phyloP scores from a whole-genome alignment of 2,329 filamentous ascomycete species.

The Colletotrichum salicis region DNA sequence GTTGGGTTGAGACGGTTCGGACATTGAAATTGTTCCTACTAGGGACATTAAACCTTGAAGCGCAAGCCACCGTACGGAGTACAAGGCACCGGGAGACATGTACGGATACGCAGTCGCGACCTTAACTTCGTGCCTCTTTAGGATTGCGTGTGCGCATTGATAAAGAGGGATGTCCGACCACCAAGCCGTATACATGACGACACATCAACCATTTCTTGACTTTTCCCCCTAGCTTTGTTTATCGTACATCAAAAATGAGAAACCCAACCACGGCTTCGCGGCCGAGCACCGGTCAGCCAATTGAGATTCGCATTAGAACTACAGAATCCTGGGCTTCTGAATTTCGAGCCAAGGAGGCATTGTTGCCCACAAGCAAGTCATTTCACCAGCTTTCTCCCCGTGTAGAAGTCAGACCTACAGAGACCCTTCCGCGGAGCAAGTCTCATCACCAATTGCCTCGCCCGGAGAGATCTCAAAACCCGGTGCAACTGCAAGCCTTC shows the following conservation, averaged over 20 bases:
- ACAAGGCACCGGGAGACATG: not conserved
- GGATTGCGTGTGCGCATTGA: not conserved
- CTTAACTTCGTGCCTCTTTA: not conserved
- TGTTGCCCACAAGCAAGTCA: not conserved
- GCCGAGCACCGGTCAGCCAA: not conserved
- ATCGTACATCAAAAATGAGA: slow-evolving; percentile 9
- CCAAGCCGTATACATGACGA: not conserved
- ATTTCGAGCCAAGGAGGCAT: not conserved
- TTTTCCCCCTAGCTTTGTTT: not conserved
- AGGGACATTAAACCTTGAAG: not conserved
- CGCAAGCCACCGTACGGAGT: slow-evolving; percentile 20
- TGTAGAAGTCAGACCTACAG: not conserved
- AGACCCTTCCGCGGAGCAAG: slow-evolving; percentile 3
- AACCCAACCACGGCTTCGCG: not conserved
- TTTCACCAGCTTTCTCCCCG: not conserved
- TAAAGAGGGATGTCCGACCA: slow-evolving; percentile 19
- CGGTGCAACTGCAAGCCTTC: slow-evolving; percentile 28
- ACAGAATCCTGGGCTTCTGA: not conserved
- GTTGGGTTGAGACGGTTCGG: not conserved
- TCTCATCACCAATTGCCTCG: slow-evolving; percentile 12
- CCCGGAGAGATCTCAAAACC: slow-evolving; percentile 18
- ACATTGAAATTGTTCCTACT: not conserved
- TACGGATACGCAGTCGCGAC: not conserved
- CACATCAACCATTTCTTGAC: not conserved
- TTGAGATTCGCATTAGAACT: not conserved